Percentiles rank a stretch among this genome's conserved stretches.
These are phyloP conservation scores for Kregervanrija pseudodelftensis DNA, from an alignment of 805 yeast species.

Conservation along the genomic window DNA sequence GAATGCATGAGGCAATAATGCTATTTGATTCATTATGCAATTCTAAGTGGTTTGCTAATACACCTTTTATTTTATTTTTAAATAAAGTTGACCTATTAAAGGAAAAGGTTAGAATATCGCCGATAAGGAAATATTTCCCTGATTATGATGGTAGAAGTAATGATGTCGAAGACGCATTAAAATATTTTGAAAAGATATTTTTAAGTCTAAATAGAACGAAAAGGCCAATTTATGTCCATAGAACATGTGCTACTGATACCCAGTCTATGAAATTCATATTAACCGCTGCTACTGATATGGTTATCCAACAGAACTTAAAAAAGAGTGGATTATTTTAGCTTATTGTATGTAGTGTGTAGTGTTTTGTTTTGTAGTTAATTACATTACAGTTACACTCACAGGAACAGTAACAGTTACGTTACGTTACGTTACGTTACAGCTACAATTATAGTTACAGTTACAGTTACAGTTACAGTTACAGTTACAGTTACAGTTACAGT, in stretches of 20 bases:
- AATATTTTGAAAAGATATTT: constrained; percentile 65
- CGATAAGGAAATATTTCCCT: constrained; percentile 70
- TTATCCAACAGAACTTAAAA: constrained; percentile 74
- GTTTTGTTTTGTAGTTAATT: too few relatives aligned
- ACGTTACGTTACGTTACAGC: too few relatives aligned
- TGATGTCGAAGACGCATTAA: constrained; percentile 59
- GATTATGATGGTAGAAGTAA: constrained; percentile 62
- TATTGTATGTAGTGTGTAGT: not conserved
- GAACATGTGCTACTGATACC: constrained; percentile 95
- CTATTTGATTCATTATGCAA: constrained; percentile 79
- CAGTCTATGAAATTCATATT: constrained; percentile 83
- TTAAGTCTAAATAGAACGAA: constrained; percentile 53
- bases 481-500: too few relatives aligned
- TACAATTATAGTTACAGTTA: too few relatives aligned
- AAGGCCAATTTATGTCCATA: constrained; percentile 80
- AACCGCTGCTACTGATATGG: constrained; percentile 87
- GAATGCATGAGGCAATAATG: constrained; percentile 85
- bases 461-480: too few relatives aligned
- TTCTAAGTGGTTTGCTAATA: constrained; percentile 74
- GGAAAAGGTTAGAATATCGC: constrained; percentile 57
- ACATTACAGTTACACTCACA: too few relatives aligned
- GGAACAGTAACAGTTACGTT: too few relatives aligned
- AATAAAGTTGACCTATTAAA: constrained; percentile 83
- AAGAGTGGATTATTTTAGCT: constrained; percentile 62
- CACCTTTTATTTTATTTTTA: constrained; percentile 83